Evolutionary conservation across 108 stramenopile genomes (phyloP).

Genomic region (Ochromonas danica): DNA sequence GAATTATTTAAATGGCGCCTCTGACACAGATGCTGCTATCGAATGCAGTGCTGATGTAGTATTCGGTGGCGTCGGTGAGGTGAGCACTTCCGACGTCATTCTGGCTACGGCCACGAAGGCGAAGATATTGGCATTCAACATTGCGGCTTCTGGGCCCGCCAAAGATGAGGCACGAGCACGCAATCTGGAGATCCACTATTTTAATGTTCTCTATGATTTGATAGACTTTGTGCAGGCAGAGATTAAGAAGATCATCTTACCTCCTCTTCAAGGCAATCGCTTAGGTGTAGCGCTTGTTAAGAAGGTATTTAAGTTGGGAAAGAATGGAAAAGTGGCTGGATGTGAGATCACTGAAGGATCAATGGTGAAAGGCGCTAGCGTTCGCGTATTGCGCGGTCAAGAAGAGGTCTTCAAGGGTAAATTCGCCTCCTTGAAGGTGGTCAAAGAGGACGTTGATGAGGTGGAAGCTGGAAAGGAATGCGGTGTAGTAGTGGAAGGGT

Average conservation of each 20-base stretch:
- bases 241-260: slow-evolving; percentile 82
- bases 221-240: slow-evolving; percentile 79
- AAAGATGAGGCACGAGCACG: slow-evolving; percentile 77
- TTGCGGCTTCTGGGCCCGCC: slow-evolving; percentile 74
- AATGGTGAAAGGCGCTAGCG: slow-evolving; percentile 31
- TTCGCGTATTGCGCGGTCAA: slow-evolving; percentile 35
- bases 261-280: slow-evolving; percentile 88
- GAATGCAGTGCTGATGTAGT: background rate
- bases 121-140: slow-evolving; percentile 85
- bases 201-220: slow-evolving; percentile 84
- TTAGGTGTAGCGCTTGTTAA: slow-evolving; percentile 80
- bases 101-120: slow-evolving; percentile 73
- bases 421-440: slow-evolving; percentile 44
- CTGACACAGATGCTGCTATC: background rate
- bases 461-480: slow-evolving; percentile 86
- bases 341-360: slow-evolving; percentile 41
- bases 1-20: background rate
- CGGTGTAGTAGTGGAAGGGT: slow-evolving; percentile 80
- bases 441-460: slow-evolving; percentile 72
- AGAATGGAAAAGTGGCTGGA: slow-evolving; percentile 70
- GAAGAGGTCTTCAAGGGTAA: slow-evolving; percentile 39
- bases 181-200: slow-evolving; percentile 81
- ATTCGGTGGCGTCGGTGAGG: slow-evolving; percentile 44
- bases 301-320: slow-evolving; percentile 90
- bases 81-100: slow-evolving; percentile 50